A percentile compares a stretch with the other conserved stretches of the same genome.
Evolutionary conservation across 768 basidiomycete genomes (phyloP).

Genomic region (Favolaschia claudopus): DNA sequence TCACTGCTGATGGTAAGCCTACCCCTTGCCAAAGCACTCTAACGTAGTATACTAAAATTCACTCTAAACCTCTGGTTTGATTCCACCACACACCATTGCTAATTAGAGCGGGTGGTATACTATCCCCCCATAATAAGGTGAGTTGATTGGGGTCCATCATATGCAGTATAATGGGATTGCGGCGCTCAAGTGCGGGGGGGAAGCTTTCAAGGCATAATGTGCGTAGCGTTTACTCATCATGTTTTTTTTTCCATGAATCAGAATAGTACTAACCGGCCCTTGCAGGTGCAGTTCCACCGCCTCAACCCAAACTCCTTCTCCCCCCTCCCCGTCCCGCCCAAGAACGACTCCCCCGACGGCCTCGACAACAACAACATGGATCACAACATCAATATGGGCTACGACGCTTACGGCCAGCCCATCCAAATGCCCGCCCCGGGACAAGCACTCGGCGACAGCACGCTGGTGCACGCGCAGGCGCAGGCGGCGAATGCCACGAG

Average conservation of each 20-base stretch:
- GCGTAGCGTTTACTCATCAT: constrained; percentile 24
- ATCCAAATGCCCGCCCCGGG: constrained; percentile 12
- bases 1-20: too few species aligned
- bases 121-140: too few species aligned
- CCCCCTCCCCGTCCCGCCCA: constrained; percentile 44
- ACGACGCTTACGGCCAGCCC: constrained; percentile 34
- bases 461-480: constrained; percentile 31
- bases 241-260: not conserved
- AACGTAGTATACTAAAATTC: too few species aligned
- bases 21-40: too few species aligned
- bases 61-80: too few species aligned
- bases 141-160: constrained; percentile 65
- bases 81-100: too few species aligned
- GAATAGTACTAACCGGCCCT: not conserved
- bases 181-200: constrained; percentile 42
- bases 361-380: too few species aligned
- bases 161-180: constrained; percentile 64
- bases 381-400: not conserved
- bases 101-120: too few species aligned
- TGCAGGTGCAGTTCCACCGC: constrained; percentile 60
- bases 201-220: constrained; percentile 60
- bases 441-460: constrained; percentile 15
- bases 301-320: constrained; percentile 59
- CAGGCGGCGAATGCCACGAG: not conserved
- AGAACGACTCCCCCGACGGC: constrained; percentile 23